Evolutionary conservation across 768 basidiomycete species (phyloP).

Genomic region (Mrakia blollopis): DNA sequence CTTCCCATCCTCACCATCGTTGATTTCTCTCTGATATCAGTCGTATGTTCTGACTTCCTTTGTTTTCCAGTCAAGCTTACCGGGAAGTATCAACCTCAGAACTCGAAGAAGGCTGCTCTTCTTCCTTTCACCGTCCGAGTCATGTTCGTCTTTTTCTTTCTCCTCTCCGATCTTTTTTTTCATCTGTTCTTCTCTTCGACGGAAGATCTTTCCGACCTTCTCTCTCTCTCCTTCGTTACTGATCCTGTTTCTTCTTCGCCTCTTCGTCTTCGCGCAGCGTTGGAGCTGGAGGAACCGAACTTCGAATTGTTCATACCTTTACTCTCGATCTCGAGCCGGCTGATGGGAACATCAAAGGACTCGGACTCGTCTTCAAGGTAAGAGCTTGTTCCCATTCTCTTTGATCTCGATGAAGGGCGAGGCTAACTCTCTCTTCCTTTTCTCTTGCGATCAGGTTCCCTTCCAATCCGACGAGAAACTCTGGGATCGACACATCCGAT

Average conservation of each 20-base stretch:
- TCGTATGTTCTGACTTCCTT: too few relatives aligned
- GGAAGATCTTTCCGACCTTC: too few relatives aligned
- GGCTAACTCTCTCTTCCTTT: too few relatives aligned
- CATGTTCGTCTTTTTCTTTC: not conserved
- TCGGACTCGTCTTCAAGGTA: slow-evolving; percentile 10
- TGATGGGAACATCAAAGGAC: slow-evolving; percentile 23
- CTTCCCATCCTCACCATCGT: too few relatives aligned
- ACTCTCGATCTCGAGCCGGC: not conserved
- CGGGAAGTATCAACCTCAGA: slow-evolving; percentile 11
- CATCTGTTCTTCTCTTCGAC: too few relatives aligned
- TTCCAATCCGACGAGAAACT: slow-evolving; percentile 6
- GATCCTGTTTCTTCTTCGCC: not conserved
- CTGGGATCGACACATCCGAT: slow-evolving; percentile 21
- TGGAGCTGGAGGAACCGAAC: slow-evolving; percentile 21
- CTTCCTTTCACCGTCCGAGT: slow-evolving; percentile 23
- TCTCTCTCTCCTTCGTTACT: not conserved
- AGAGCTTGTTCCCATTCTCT: too few relatives aligned
- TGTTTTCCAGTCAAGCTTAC: slow-evolving; percentile 19
- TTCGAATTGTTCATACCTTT: slow-evolving; percentile 17
- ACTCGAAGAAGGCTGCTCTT: not conserved
- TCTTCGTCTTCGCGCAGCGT: not conserved
- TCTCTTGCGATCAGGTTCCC: not conserved
- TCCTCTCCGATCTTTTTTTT: too few relatives aligned
- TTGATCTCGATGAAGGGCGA: too few relatives aligned
- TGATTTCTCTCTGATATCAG: too few relatives aligned